Base-by-base conservation (phyloP, 2,329 filamentous ascomycete genomes). In the Aspergillus ochraceoroseus region DNA sequence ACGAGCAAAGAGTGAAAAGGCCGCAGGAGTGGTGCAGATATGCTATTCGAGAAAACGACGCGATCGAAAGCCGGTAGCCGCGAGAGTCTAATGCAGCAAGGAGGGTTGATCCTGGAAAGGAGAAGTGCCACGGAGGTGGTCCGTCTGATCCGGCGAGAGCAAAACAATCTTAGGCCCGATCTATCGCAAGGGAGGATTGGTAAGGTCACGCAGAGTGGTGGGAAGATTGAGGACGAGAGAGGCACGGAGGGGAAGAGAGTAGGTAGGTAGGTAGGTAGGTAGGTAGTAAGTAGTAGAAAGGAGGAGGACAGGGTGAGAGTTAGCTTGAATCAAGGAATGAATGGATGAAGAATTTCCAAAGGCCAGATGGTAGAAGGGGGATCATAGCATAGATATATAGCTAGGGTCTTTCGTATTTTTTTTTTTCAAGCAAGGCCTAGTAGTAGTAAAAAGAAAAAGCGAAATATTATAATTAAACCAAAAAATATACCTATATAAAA, bases 301-400 rank as follows among this genome's bases (percentile, higher is more conserved):
- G 41, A 36, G 42, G 32, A 39, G 36, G 38, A 42, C 15, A 47
- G 47, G 49, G 44, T 19, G 47, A 51, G 44, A n/a, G 33, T 45
- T 43, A 45, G 44, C 19, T 31, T 35, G 43, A 31, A 38, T 47
- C 39, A 41, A 46, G 43, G 47, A 44, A 51, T 49, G 48, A 41
- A 38, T 44, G 41, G 25, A 52, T 53, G 50, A 56, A 52, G 46
- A 54, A 57, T 51, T 50, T 48, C 23, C 34, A 44, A 43, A 48
- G 44, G 46, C 42, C 38, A 51, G 47, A 50, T 44, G 35, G 32
- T 47, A 41, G 50, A 53, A 57, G 54, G 58, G 54, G 56, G 49
- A 44, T 41, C 51, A 52, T 59, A 49, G 48, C 51, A 50, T 59
- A 58, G 57, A 62, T 63, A 63, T 62, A 62, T 52, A 51, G 20